Evolutionary conservation across 805 yeast species (phyloP), one percentile per base, ranked within the genome.

Genomic region (Ogataea kodamae): DNA sequence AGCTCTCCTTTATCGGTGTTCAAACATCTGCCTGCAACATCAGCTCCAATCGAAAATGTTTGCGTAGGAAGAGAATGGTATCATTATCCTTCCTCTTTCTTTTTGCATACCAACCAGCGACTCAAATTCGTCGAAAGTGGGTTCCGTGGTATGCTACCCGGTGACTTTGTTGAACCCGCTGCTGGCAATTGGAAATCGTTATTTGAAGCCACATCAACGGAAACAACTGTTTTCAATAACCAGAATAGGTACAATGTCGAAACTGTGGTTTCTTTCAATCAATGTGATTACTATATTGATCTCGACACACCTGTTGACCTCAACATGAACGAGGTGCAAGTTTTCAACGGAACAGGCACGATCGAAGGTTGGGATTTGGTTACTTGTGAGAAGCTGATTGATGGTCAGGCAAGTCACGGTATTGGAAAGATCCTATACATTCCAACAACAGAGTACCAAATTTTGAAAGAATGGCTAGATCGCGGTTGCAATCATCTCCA

Each of bases 1-100:
- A 62, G 75, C 18, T 85, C 95, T 0, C 95, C 96, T 5, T 59
- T 87, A 31, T 46, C 62, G 0, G 74, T 81, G 1, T 81, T 77
- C 49, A 47, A 62, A n/a, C 64, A 62, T 18, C 45, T 72, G 9
- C 68, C 70, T 17, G 37, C 42, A 8, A 17, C 14, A 4, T 26
- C 29, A 9, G 4, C 2, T 35, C 52, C 12, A 30, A 16, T 42
- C 9, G 62, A 61, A 22, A 81, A 76, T 45, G 81, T 90, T 0
- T 90, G 97, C 59, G 69, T 83, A n/a, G 97, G 96, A 2, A 72
- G 95, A 39, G 97, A 90, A 61, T 89, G 97, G 97, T 87, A 86
- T 52, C 83, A 90, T 52, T 89, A 66, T 59, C 96, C 97, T 7
- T 78, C 84, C 1, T 88, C 96, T 0, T 84, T 88, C 54, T 86